phyloP scores from a whole-genome alignment of 2,329 filamentous ascomycete species.

The Colletotrichum sublineola region DNA sequence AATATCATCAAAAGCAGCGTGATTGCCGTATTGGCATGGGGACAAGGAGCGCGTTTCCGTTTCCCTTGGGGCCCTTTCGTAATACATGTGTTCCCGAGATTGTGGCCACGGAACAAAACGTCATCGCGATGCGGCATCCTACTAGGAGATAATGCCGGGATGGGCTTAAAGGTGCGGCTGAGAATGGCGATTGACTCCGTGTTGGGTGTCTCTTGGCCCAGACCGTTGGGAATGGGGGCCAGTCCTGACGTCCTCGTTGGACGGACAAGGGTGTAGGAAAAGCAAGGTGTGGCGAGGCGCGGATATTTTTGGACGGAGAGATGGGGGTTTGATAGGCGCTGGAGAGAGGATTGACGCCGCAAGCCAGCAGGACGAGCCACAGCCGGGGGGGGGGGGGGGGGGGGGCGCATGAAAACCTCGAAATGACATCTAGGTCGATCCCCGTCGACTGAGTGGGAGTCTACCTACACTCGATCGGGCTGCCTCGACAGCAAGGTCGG shows the following conservation, averaged over 20 bases:
- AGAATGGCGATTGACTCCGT: constrained; percentile 32
- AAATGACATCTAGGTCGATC: constrained; percentile 40
- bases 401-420: constrained; percentile 36
- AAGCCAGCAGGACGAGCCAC: constrained; percentile 33
- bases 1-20: constrained; percentile 31
- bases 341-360: constrained; percentile 23
- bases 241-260: constrained; percentile 33
- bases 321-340: constrained; percentile 37
- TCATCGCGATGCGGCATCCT: constrained; percentile 34
- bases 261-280: constrained; percentile 37
- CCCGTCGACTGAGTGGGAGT: constrained; percentile 25
- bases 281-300: constrained; percentile 30
- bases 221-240: constrained; percentile 32
- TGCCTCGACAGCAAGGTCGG: constrained; percentile 20
- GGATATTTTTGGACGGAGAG: constrained; percentile 39
- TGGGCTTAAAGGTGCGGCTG: constrained; percentile 40
- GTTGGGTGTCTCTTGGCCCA: constrained; percentile 35
- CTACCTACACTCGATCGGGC: constrained; percentile 20
- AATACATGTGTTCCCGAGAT: constrained; percentile 9
- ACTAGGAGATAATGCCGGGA: constrained; percentile 30
- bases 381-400: constrained; percentile 30
- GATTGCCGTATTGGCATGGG: constrained; percentile 34
- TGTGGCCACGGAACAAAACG: constrained; percentile 35
- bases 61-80: constrained; percentile 24
- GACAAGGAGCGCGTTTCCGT: constrained; percentile 25